Conservation (phyloP, 805 yeast genomes). For the Candida yuanshanica region DNA sequence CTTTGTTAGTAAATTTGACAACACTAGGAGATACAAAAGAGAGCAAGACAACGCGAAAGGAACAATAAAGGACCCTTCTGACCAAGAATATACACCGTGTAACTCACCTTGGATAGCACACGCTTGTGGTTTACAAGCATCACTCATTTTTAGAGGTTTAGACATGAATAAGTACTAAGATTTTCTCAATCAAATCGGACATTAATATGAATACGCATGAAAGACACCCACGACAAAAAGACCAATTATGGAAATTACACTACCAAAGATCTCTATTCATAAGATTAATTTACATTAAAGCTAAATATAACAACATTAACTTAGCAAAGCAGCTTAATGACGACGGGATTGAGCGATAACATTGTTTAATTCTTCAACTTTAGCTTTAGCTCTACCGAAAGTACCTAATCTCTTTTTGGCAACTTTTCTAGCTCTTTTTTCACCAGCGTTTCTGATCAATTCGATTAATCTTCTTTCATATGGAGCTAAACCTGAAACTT, state of each 20-base stretch:
- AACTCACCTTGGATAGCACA: slow-evolving; percentile 70
- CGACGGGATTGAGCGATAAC: slow-evolving; percentile 96
- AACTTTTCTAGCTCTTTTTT: slow-evolving; percentile 99
- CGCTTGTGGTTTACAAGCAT: slow-evolving; percentile 71
- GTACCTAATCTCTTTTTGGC: slow-evolving; percentile 99
- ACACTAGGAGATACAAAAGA: neutral
- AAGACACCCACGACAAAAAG: too few relatives aligned
- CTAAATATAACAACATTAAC: slow-evolving; percentile 1
- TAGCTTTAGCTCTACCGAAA: slow-evolving; percentile 98
- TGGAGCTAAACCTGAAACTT: slow-evolving; percentile 98
- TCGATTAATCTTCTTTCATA: slow-evolving; percentile 99
- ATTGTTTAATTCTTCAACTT: slow-evolving; percentile 97
- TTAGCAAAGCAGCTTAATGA: slow-evolving; percentile 44
- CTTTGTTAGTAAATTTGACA: neutral
- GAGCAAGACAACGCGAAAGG: neutral
- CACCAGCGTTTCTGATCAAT: slow-evolving; percentile 99
- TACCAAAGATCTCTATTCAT: too few relatives aligned
- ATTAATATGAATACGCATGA: too few relatives aligned
- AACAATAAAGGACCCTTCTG: too few relatives aligned
- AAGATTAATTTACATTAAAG: slow-evolving; percentile 2
- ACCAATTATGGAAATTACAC: too few relatives aligned
- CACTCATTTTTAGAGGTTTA: slow-evolving; percentile 8
- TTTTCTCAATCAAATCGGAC: neutral
- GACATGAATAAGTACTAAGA: neutral
- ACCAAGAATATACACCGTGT: too few relatives aligned